Percentiles rank a stretch among this genome's conserved stretches.
Conservation (phyloP, 2,329 filamentous ascomycete species). For the Laburnicola sp. region DNA sequence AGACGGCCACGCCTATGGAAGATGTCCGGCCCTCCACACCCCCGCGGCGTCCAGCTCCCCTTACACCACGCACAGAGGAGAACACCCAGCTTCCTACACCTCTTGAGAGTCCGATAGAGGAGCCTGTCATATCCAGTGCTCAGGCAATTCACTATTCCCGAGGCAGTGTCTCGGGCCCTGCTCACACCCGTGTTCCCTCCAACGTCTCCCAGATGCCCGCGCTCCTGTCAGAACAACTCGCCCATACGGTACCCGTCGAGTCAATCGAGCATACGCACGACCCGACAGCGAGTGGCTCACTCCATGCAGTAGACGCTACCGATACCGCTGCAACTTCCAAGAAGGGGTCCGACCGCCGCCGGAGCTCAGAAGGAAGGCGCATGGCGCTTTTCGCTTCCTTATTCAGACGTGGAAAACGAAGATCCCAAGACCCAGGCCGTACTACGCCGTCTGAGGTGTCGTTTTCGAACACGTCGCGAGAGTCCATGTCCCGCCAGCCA, state of each 20-base stretch:
- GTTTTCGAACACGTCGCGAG: conserved; percentile 87
- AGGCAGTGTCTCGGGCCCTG: conserved; percentile 52
- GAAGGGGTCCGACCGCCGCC: conserved; percentile 28
- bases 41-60: conserved; percentile 24
- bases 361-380: conserved; percentile 43
- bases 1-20: conserved; percentile 59
- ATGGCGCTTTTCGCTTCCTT: conserved; percentile 56
- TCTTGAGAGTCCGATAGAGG: conserved; percentile 49
- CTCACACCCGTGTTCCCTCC: conserved; percentile 53
- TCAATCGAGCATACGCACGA: conserved; percentile 45
- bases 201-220: conserved; percentile 59
- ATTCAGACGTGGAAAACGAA: conserved; percentile 66
- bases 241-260: conserved; percentile 44
- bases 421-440: conserved; percentile 53
- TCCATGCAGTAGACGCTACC: conserved; percentile 37
- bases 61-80: conserved; percentile 23
- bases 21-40: conserved; percentile 49
- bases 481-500: conserved; percentile 71
- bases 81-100: conserved; percentile 41
- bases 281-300: conserved; percentile 36
- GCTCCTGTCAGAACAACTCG: conserved; percentile 48
- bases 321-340: conserved; percentile 37
- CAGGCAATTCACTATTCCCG: conserved; percentile 53
- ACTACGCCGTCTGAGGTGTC: conserved; percentile 65
- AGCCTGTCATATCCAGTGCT: conserved; percentile 54